Base-by-base conservation (phyloP, 106 monocot genomes). In the Dendrobium chrysotoxum region DNA sequence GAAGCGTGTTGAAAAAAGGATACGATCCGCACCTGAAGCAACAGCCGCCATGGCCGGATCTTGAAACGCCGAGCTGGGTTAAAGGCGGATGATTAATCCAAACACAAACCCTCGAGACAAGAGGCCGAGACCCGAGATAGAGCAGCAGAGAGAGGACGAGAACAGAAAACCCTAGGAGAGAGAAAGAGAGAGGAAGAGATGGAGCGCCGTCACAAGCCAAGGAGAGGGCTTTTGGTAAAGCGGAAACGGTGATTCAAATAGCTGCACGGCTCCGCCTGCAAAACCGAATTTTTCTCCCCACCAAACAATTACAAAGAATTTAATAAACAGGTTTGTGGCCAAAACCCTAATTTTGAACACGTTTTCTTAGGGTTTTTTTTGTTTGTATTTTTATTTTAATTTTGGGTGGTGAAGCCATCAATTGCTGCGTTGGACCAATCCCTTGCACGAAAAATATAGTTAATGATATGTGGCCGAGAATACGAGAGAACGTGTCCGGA, bases 221-320 rank as follows among this genome's bases (percentile, higher is more conserved):
- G 50, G 54, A 77, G 77, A 66, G 75, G 81, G 72, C 28, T 77
- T 77, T 40, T 44, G 47, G 53, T 42, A 72, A 53, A 16, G 72
- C 35, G 41, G 83, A 82, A 88, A 83, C 88, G 83, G 88, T 90
- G 87, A 87, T 83, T 87, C 87, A 90, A 87, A 87, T 90, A 87
- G 66, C 73, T 75, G 82, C 85, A 78, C 87, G 86, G 84, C 67
- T 84, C 71, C 83, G 73, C 77, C 79, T 18, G 18, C 6, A 41
- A 74, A 74, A 40, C 21, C 74, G 41, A 41, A 40, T 41, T 74
- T 42, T 74, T 74, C 8, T 31, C 31, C 25, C 61, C 7, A 61
- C 23, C 23, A 11, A 61, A n/a, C 23, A 61, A 61, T 61, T 50
- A 11, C 50, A 15, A 13, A 50, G 12, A 13, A 50, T 50, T 50